Evolutionary conservation across 164 flowering plant genomes (phyloP).

Genomic region (Amborella trichopoda): DNA sequence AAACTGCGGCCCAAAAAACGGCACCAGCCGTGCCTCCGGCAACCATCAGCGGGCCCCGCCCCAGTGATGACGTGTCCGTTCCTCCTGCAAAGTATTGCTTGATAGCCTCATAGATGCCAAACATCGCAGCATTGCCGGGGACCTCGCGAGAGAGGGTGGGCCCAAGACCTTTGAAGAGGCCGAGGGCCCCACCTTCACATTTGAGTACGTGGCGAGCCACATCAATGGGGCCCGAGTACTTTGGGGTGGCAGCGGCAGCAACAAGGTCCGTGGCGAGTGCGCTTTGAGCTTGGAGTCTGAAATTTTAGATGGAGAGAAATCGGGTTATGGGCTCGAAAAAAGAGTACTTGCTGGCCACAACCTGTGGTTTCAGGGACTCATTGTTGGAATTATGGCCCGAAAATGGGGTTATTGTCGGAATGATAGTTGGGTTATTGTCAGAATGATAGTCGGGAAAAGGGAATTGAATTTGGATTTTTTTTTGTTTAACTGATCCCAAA

Average conservation of each 20-base stretch:
- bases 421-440: no score
- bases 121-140: conserved; percentile 94
- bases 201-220: conserved; percentile 79
- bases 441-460: no score
- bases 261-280: conserved; percentile 41
- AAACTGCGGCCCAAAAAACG: conserved; percentile 71
- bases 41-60: conserved; percentile 61
- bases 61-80: conserved; percentile 64
- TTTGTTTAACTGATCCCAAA: no score
- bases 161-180: conserved; percentile 81
- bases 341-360: no score
- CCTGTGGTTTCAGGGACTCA: no score
- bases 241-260: conserved; percentile 35
- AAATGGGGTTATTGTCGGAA: no score
- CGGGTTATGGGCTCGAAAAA: no score
- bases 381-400: no score
- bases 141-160: conserved; percentile 93
- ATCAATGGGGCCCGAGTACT: conserved; percentile 95
- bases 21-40: conserved; percentile 97
- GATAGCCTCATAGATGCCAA: conserved; percentile 76
- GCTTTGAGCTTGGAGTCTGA: conserved; percentile 94
- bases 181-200: conserved; percentile 66
- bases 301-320: no score
- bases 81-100: conserved; percentile 85
- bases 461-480: no score